Base-by-base conservation (phyloP, 768 basidiomycete genomes). In the Termitomyces eurrhizus region DNA sequence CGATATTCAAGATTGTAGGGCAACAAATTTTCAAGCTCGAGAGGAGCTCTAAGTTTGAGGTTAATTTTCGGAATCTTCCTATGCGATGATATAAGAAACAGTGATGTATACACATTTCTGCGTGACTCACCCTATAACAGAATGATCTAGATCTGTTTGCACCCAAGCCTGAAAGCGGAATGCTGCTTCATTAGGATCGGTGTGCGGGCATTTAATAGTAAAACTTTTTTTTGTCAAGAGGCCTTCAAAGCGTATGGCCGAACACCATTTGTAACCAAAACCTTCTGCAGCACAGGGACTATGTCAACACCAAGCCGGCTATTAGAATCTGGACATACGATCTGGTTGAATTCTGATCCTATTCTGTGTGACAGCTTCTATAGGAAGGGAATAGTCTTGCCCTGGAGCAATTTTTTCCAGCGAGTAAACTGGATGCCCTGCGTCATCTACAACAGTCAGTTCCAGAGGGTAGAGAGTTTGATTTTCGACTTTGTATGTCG, bases 161-260 rank as follows among this genome's bases (percentile, higher is more conserved):
- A 90, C 90, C 81, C 89, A 95, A 8, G 90, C 90, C 68, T 98
- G 96, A 76, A 98, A 92, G 33, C 93, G 87, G 80, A 98, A 99
- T 4, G 94, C 86, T 13, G 93, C 90, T 69, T 98, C 95, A 48
- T 79, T 79, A 0, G 86, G 77, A 65, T 94, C 87, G 35, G 83
- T 80, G 67, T 95, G 93, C 49, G 90, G 86, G 72, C 97, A 99
- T 48, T 84, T 87, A 58, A 98, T 81, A 1, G 92, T 89, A 48
- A 95, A 86, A 46, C 76, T 84, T 68, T 78, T 85, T 63, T 78
- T 83, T 3, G 82, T 73, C 26, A 95, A 76, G 1, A 99, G 77
- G 65, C 97, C 95, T 66, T 97, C 93, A 84, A 94, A 95, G 55
- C 91, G 86, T 44, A 95, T 83, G 3, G 94, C 84, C 48, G 83